These are phyloP conservation scores for Corylus avellana DNA, from an alignment of 306 rosid genomes.

Conservation along the genomic window DNA sequence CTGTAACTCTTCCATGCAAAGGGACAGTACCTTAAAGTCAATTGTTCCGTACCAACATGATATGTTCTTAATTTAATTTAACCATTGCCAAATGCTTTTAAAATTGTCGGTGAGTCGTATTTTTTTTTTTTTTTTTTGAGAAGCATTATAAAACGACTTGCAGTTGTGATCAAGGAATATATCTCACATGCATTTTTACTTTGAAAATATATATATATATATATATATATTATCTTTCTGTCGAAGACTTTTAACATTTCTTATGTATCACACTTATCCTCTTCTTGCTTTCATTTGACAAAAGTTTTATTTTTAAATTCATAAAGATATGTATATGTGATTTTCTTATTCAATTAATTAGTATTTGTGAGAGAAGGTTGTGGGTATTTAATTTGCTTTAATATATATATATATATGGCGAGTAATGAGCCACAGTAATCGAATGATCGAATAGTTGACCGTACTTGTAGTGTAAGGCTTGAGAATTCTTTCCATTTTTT, in stretches of 20 bases:
- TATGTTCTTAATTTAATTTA: constrained; percentile 1
- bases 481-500: not conserved
- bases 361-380: not conserved
- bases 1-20: constrained; percentile 9
- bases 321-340: not conserved
- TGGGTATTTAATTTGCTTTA: not conserved
- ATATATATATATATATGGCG: not conserved
- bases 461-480: not conserved
- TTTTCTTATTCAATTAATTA: not conserved
- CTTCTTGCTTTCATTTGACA: not conserved
- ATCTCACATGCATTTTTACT: constrained; percentile 12
- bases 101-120: constrained; percentile 17
- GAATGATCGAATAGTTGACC: too few species aligned
- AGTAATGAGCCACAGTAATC: not conserved
- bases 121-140: too few species aligned
- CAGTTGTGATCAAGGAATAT: not conserved
- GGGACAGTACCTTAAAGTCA: not conserved
- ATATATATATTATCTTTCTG: not conserved
- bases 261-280: not conserved
- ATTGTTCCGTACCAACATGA: constrained; percentile 46
- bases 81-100: constrained; percentile 6
- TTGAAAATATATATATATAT: too few species aligned
- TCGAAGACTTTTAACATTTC: not conserved
- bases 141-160: not conserved
- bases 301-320: not conserved